phyloP scores from a whole-genome alignment of 176 grass and related monocot genomes.

The Aegilops umbellulata region DNA sequence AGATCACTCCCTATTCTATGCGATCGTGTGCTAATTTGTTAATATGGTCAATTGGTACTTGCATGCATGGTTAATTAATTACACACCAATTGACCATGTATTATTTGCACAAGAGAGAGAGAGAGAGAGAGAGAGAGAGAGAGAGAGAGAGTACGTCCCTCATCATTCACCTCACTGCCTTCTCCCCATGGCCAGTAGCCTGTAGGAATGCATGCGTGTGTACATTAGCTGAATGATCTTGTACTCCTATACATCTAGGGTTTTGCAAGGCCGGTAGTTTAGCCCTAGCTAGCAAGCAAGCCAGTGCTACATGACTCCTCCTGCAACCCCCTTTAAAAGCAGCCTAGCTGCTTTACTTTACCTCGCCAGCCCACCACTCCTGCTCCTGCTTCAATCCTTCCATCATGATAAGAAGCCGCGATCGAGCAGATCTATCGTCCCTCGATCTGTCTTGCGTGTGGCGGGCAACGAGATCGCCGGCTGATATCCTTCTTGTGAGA shows the following conservation, averaged over 20 bases:
- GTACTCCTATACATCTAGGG: not conserved
- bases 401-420: not conserved
- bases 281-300: not conserved
- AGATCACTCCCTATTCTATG: conserved; percentile 7
- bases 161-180: conserved; percentile 54
- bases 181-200: not conserved
- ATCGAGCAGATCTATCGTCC: not conserved
- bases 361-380: not conserved
- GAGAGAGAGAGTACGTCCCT: not conserved
- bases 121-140: no score
- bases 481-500: not conserved
- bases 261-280: not conserved
- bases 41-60: not conserved
- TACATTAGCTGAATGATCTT: not conserved
- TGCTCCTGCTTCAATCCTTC: not conserved
- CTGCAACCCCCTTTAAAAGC: conserved; percentile 12
- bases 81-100: not conserved
- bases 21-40: not conserved
- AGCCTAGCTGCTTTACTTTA: conserved; percentile 10
- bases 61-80: not conserved
- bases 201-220: not conserved
- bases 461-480: conserved; percentile 12
- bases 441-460: conserved; percentile 21
- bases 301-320: conserved; percentile 47
- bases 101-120: no score